phyloP scores from a whole-genome alignment of 2,329 filamentous ascomycete genomes.

The Curvularia sp. region DNA sequence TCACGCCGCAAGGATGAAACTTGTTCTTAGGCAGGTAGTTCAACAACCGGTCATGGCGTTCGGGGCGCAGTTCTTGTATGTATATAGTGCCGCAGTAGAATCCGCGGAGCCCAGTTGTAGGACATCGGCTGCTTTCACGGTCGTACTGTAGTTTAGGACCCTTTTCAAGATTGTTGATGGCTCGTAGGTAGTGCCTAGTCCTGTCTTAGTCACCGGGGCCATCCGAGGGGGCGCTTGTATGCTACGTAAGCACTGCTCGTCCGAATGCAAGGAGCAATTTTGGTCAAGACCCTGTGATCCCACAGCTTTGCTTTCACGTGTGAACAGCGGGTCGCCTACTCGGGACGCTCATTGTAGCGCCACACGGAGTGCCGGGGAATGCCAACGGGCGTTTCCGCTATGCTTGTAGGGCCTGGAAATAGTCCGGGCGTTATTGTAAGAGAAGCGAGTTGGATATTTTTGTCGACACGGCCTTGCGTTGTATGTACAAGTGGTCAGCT shows the following conservation, averaged over 20 bases:
- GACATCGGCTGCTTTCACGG: slow-evolving; percentile 3
- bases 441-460: slow-evolving; percentile 1
- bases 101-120: neutral
- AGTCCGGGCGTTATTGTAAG: slow-evolving; percentile 16
- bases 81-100: neutral
- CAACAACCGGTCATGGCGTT: neutral
- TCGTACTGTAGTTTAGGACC: neutral
- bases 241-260: neutral
- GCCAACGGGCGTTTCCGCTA: slow-evolving; percentile 27
- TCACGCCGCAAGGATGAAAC: slow-evolving; percentile 20
- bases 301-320: neutral
- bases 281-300: slow-evolving; percentile 3
- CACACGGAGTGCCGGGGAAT: slow-evolving; percentile 7
- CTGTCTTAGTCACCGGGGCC: neutral
- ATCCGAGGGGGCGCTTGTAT: neutral
- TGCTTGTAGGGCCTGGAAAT: slow-evolving; percentile 21
- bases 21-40: slow-evolving; percentile 5
- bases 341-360: slow-evolving; percentile 2
- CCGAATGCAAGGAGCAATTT: neutral
- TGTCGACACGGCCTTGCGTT: slow-evolving; percentile 8
- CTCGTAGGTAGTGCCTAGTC: neutral
- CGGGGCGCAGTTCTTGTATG: neutral
- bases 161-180: neutral
- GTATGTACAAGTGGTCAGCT: slow-evolving; percentile 21
- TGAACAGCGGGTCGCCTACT: neutral